Base-by-base conservation (phyloP, 1,284 basidiomycete species). In the Heterobasidion occidentale region DNA sequence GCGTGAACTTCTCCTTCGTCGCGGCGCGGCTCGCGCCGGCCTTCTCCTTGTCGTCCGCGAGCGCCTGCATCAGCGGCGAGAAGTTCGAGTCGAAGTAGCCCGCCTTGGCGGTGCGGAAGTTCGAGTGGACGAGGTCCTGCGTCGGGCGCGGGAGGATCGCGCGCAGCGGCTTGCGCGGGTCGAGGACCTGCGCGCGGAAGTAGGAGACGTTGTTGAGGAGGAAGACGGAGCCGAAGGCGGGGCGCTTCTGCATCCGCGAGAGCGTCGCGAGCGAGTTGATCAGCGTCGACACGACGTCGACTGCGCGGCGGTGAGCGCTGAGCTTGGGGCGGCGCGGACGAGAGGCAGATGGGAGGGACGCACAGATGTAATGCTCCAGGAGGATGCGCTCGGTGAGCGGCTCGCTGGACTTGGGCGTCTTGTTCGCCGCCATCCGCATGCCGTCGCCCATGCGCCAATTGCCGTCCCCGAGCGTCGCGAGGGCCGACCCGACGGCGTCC, bases 361-460 rank as follows among this genome's bases (percentile, higher is more conserved):
- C 59, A 89, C 88, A 83, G 8, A 83, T 72, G 63, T 81, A 92
- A 65, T 91, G 88, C 64, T 90, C 85, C 19, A 90, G 70, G 11
- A 91, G 74, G 9, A 79, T 72, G 34, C 69, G 71, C 61, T 87
- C 84, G 57, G 82, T 51, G 4, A 15, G 81, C 17, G 76, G 74
- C 48, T 82, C 81, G 6, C 73, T 72, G 1, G 70, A 61, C 58
- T 79, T 81, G 3, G 68, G 59, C 1, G 66, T 68, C 62, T 81
- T 83, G 4, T 78, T 79, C 15, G 46, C 19, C 12, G 49, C 49
- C 2, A 85, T 80, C 61, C 78, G 77, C 34, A 86, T 76, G 2
- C 89, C 88, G 59, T 90, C 88, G 4, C 90, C 89, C 89, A 92
- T 91, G 69, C 82, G 88, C 89, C 90, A 92, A 61, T 92, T 92